These are phyloP conservation scores for Halocafeteria seosinensis DNA, from an alignment of 108 stramenopile genomes.

Conservation along the genomic window DNA sequence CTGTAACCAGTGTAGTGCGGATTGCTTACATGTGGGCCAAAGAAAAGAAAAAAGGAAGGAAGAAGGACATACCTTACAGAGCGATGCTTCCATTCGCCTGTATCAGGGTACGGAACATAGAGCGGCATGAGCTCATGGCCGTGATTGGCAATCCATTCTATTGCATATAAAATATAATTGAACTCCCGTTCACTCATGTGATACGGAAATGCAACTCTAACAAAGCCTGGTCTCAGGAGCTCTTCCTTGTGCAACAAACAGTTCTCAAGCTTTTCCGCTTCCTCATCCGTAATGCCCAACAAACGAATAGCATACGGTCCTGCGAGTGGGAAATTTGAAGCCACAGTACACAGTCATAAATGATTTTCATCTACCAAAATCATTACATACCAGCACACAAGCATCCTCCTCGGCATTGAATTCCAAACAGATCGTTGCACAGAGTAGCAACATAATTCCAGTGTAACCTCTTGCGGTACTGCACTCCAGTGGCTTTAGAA, in stretches of 20 bases:
- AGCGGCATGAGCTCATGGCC: constrained; percentile 65
- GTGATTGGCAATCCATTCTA: constrained; percentile 69
- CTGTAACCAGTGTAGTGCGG: too few relatives aligned
- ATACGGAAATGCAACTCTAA: constrained; percentile 67
- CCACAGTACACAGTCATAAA: too few relatives aligned
- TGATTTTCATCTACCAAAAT: too few relatives aligned
- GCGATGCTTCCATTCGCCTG: not conserved
- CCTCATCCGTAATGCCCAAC: constrained; percentile 31
- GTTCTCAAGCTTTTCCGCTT: constrained; percentile 27
- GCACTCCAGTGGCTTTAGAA: not conserved
- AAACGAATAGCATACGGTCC: constrained; percentile 67
- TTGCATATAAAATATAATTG: constrained; percentile 64
- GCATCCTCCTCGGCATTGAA: constrained; percentile 79
- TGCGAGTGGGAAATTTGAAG: too few relatives aligned
- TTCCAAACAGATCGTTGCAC: constrained; percentile 89
- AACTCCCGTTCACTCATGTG: constrained; percentile 50
- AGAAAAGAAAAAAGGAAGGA: not conserved
- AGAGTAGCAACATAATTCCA: constrained; percentile 88
- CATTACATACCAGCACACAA: constrained; percentile 71
- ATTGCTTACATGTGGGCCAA: too few relatives aligned
- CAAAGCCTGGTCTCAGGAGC: constrained; percentile 68
- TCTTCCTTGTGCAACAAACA: constrained; percentile 34
- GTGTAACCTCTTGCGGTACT: constrained; percentile 55
- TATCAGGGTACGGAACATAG: constrained; percentile 38
- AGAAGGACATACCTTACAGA: constrained; percentile 8